These are phyloP conservation scores for Bacterosira constricta DNA, from an alignment of 108 stramenopile species.

Conservation along the genomic window DNA sequence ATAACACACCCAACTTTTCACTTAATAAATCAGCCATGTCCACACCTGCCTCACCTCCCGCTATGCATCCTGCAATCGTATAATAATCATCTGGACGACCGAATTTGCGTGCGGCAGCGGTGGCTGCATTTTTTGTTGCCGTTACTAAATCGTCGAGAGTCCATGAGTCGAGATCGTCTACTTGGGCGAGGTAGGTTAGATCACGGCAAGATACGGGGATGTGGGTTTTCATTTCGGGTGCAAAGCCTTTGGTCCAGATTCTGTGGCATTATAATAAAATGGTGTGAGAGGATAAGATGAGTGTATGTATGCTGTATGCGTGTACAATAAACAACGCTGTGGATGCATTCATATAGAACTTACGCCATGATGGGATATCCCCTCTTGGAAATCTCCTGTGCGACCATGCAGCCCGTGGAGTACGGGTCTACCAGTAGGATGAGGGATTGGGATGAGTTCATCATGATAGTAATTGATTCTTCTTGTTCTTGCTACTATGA, in stretches of 20 bases:
- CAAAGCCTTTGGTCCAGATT: conserved; percentile 7
- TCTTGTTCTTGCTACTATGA: too few species aligned
- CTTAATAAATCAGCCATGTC: conserved; percentile 72
- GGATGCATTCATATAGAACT: not conserved
- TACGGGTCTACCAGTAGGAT: conserved; percentile 87
- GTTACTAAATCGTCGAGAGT: conserved; percentile 41
- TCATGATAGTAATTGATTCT: conserved; percentile 45
- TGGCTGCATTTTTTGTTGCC: conserved; percentile 27
- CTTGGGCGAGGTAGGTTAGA: conserved; percentile 62
- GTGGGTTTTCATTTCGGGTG: conserved; percentile 53
- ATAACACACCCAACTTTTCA: conserved; percentile 64
- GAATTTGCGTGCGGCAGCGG: not conserved
- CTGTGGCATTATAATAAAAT: not conserved
- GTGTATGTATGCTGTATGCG: too few species aligned
- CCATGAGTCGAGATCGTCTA: conserved; percentile 57
- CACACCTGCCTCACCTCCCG: conserved; percentile 88
- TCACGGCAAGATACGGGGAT: conserved; percentile 60
- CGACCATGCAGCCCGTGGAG: conserved; percentile 85
- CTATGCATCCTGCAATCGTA: conserved; percentile 60
- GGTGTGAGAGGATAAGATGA: not conserved
- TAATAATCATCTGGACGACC: conserved; percentile 26
- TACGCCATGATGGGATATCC: conserved; percentile 72
- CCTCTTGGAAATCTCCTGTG: conserved; percentile 75
- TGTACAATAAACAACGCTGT: not conserved
- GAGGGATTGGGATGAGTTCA: conserved; percentile 33